Percentiles rank a stretch among this genome's conserved stretches.
Evolutionary conservation across 1,284 basidiomycete species (phyloP).

Genomic region (Cutaneotrichosporon mucoides): DNA sequence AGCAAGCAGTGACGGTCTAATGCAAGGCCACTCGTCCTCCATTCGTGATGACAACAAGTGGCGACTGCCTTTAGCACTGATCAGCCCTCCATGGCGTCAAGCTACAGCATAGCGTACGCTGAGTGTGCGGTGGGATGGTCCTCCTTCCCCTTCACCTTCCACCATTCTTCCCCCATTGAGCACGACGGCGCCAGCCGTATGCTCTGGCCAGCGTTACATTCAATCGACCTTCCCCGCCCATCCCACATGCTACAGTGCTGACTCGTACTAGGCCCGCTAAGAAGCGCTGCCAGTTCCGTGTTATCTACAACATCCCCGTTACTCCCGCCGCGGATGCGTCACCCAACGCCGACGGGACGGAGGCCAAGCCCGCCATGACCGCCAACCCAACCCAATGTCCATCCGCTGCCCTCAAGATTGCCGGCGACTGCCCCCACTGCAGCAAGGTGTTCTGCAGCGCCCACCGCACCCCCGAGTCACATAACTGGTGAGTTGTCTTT

Average conservation of each 20-base stretch:
- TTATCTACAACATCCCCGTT: slow-evolving; percentile 48
- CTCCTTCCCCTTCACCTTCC: too few relatives aligned
- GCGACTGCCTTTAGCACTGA: too few relatives aligned
- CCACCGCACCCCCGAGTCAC: slow-evolving; percentile 50
- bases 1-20: too few relatives aligned
- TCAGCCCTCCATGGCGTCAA: too few relatives aligned
- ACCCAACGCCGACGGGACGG: slow-evolving; percentile 17
- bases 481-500: slow-evolving; percentile 47
- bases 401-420: slow-evolving; percentile 45
- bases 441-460: slow-evolving; percentile 46
- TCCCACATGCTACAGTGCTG: not conserved
- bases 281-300: slow-evolving; percentile 47
- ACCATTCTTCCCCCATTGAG: too few relatives aligned
- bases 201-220: too few relatives aligned
- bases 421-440: slow-evolving; percentile 51
- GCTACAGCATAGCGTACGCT: too few relatives aligned
- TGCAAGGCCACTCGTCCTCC: too few relatives aligned
- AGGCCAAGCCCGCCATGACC: slow-evolving; percentile 32
- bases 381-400: slow-evolving; percentile 47
- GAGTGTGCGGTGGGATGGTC: too few relatives aligned
- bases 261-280: slow-evolving; percentile 46
- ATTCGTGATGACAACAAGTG: too few relatives aligned
- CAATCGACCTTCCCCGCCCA: too few relatives aligned
- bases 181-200: too few relatives aligned
- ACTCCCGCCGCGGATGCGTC: slow-evolving; percentile 20